Conservation (phyloP, 164 flowering plant species). For the Tinospora cordifolia region DNA sequence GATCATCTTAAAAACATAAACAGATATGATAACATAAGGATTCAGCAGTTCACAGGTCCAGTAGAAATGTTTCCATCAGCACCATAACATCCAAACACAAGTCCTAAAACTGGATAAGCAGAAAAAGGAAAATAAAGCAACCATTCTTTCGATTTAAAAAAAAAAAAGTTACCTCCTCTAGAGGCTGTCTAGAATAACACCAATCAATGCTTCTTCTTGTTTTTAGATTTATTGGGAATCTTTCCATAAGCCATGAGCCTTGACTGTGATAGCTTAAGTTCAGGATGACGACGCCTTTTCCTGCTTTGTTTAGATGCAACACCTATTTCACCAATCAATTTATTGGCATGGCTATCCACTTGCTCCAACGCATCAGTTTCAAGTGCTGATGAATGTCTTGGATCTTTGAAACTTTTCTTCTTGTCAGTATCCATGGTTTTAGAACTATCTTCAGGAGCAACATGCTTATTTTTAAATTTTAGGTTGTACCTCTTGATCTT, state of each 20-base stretch:
- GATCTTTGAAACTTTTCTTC: slow-evolving; percentile 22
- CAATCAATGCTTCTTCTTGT: slow-evolving; percentile 30
- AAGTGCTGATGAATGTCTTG: slow-evolving; percentile 10
- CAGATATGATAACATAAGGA: neutral
- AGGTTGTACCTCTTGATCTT: slow-evolving; percentile 32
- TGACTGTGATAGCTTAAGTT: slow-evolving; percentile 38
- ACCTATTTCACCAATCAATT: slow-evolving; percentile 27
- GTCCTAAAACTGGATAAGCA: neutral
- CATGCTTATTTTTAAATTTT: slow-evolving; percentile 36
- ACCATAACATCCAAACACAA: neutral
- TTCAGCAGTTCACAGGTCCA: neutral
- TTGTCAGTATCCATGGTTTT: slow-evolving; percentile 16
- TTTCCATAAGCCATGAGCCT: slow-evolving; percentile 58
- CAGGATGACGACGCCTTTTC: slow-evolving; percentile 43
- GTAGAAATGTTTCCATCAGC: neutral
- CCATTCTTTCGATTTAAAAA: neutral
- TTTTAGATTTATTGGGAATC: slow-evolving; percentile 32
- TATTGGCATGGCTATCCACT: slow-evolving; percentile 19
- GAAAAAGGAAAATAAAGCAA: neutral
- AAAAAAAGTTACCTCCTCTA: slow-evolving; percentile 8
- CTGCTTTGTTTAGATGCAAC: slow-evolving; percentile 33
- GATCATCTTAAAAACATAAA: neutral
- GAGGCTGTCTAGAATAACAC: neutral
- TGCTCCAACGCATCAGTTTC: slow-evolving; percentile 16
- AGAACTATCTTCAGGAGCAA: slow-evolving; percentile 19